These are phyloP conservation scores for Solanum microdontum DNA, from an alignment of 257 asterid species.

Conservation along the genomic window DNA sequence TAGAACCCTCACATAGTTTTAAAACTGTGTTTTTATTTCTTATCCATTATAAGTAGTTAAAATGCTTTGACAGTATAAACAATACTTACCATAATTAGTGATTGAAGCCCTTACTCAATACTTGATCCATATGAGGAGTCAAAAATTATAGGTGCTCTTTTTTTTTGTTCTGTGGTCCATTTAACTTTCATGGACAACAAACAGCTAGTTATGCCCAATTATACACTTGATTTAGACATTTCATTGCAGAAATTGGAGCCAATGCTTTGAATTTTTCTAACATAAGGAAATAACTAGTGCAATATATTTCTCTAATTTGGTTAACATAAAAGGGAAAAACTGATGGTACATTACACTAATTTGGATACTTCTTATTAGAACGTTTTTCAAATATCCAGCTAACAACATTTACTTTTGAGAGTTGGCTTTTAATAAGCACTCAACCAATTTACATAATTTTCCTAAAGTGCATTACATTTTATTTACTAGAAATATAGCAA, in stretches of 20 bases:
- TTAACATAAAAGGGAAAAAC: neutral
- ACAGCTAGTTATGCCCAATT: neutral
- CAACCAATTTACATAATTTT: neutral
- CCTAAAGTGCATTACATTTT: neutral
- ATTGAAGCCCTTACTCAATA: neutral
- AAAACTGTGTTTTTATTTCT: neutral
- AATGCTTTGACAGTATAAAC: neutral
- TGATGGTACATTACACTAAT: neutral
- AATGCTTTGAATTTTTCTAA: neutral
- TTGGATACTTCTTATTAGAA: neutral
- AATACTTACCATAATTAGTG: neutral
- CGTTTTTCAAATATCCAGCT: neutral
- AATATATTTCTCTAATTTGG: neutral
- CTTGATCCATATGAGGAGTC: neutral
- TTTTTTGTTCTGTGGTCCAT: neutral
- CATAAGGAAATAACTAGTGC: neutral
- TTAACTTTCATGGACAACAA: neutral
- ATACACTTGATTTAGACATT: neutral
- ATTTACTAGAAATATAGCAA: neutral
- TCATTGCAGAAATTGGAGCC: neutral
- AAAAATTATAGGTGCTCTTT: neutral
- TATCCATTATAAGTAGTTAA: neutral
- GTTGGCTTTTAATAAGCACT: neutral
- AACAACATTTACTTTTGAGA: neutral
- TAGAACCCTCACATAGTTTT: neutral